Conservation (phyloP, 1,139 yeast species). For the Nakaseomyces sp. region DNA sequence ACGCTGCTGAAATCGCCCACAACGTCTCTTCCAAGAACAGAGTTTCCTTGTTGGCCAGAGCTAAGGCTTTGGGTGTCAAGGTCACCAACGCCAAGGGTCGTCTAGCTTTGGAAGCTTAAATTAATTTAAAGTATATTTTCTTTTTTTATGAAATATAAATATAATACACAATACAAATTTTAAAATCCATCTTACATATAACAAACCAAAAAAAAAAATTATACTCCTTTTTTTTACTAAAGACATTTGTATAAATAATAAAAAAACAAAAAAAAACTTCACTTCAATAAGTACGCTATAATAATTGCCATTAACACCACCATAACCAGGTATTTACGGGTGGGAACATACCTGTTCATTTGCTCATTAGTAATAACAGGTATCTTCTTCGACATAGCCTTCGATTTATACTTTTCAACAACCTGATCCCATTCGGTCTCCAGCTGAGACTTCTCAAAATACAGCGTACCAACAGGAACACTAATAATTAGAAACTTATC, state of each 20-base stretch:
- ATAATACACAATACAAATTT: not conserved
- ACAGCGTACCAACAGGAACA: conserved; percentile 39
- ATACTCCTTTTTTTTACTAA: not conserved
- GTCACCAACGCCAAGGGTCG: conserved; percentile 99
- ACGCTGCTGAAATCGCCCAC: conserved; percentile 99
- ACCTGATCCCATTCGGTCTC: not conserved
- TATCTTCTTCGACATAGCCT: conserved; percentile 64
- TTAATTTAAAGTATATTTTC: not conserved
- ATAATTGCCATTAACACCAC: not conserved
- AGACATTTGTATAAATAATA: too few species aligned
- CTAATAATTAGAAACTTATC: conserved; percentile 75
- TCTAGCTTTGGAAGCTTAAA: conserved; percentile 93
- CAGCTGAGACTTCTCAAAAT: not conserved
- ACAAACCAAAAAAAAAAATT: not conserved
- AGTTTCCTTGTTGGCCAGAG: conserved; percentile 91
- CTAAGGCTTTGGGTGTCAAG: conserved; percentile 96
- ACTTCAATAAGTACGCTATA: not conserved
- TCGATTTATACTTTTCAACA: conserved; percentile 48
- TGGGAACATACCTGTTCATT: not conserved
- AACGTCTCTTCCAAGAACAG: conserved; percentile 97
- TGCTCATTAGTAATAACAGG: not conserved
- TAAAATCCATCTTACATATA: too few species aligned
- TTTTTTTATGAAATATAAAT: too few species aligned
- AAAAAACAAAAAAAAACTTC: not conserved
- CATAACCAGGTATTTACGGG: not conserved